Base-by-base conservation (phyloP, 371 early-diverging fungal species). In the Mucor lusitanicus region DNA sequence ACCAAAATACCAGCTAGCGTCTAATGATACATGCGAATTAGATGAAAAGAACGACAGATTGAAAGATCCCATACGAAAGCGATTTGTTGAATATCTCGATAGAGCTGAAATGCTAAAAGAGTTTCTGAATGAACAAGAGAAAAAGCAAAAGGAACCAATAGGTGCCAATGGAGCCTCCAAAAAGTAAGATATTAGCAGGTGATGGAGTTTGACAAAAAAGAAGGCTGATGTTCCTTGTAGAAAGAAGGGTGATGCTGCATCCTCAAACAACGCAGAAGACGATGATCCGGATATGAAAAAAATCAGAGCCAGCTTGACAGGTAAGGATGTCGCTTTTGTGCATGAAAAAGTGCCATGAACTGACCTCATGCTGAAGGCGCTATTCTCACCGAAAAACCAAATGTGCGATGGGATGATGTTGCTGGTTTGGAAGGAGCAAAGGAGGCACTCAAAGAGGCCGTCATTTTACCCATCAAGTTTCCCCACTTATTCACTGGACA, bases 371-470 rank as follows among this genome's bases (percentile, higher is more conserved):
- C 4, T 53, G 27, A 53, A 46, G 53, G 94, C 35, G 96, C 96
- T 17, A 96, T 98, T 62, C 72, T 97, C 66, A 90, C 92, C 30
- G 97, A 97, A 68, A 97, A 95, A 70, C 98, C 97, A 33, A 95
- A 97, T 79, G 93, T 98, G 42, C 89, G 85, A 59, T 98, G 98
- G 97, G 90, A 91, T 9, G 99, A 99, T 82, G 94, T 99, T 54
- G 99, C 99, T 30, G 99, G 99, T 35, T 81, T 99, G 73, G 99
- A 99, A 69, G 91, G 85, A 4, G 99, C 99, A 50, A 99, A 99
- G 84, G 97, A 98, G 78, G 95, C 99, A 54, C 87, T 99, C 64
- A 95, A 97, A 77, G 99, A 99, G 81, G 97, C 98, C 3, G 98
- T 99, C 12, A 99, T 99, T 73, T 82, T 99, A 61, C 99, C 99